Base-by-base conservation (phyloP, 2,329 filamentous ascomycete genomes). In the Beauveria caledonica region DNA sequence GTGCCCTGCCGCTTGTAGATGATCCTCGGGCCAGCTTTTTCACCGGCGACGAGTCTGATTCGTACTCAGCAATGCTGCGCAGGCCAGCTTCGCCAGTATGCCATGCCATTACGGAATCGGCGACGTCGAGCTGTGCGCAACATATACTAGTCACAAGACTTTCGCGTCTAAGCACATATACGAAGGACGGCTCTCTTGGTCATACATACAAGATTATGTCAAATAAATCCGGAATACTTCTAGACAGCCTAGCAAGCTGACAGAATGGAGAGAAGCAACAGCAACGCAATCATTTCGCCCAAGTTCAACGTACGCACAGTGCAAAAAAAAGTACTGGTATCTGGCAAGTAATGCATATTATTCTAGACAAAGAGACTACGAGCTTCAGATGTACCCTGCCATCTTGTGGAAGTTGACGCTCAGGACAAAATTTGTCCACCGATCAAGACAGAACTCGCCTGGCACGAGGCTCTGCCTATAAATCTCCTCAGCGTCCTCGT, bases 361-460 rank as follows among this genome's bases (percentile, higher is more conserved):
- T 48, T 25, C 45, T 23, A 8, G 45, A 25, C 10, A 50, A 50
- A 29, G 29, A 50, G 25, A 50, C 25, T 33, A 33, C 8, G 15
- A 50, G 48, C 48, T 19, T 48, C 13, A 25, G 21, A n/a, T 50
- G 25, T 50, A 50, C 48, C 48, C 48, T 29, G 25, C 17, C 25
- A 50, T 50, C 48, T 50, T 29, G 25, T 33, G 25, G 17, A 50
- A 33, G 19, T 50, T 50, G 44, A 61, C 65, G 62, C n/a, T 62
- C 40, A 7, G 63, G 63, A 39, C 39, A 11, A 10, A 63, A 64
- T 17, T 49, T 63, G 27, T 63, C 66, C 15, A 63, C 58, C 27
- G 27, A 9, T 29, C 27, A 29, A 29, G 27, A 29, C 27, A 3
- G 27, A 29, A 9, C 13, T 51, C 29, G n/a, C 33, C 29, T 8